phyloP scores from a whole-genome alignment of 2,329 filamentous ascomycete genomes.

The Pseudogymnoascus sp. region DNA sequence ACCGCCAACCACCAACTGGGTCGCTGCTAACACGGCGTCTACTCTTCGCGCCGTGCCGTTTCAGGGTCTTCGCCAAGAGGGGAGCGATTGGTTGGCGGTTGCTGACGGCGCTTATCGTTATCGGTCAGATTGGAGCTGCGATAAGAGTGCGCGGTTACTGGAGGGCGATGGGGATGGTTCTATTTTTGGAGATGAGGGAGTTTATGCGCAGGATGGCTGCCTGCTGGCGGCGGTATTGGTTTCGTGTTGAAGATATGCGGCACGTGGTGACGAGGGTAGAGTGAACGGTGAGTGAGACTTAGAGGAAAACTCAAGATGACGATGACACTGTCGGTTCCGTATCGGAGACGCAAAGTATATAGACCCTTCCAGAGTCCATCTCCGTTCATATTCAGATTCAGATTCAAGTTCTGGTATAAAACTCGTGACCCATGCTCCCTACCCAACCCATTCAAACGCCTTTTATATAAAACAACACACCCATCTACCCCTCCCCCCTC shows the following conservation, averaged over 20 bases:
- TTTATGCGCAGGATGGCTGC: background rate
- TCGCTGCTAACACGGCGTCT: background rate
- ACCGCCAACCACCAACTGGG: background rate
- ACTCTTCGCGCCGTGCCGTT: background rate
- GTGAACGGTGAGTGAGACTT: background rate
- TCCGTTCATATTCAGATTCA: background rate
- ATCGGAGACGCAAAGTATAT: background rate
- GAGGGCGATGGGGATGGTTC: background rate
- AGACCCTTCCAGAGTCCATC: background rate
- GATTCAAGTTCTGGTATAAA: background rate
- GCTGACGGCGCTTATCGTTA: background rate
- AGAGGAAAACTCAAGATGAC: background rate
- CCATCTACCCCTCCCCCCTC: background rate
- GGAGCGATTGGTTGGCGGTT: background rate
- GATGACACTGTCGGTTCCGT: background rate
- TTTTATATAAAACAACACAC: background rate
- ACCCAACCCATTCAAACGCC: background rate
- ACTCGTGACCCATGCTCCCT: background rate
- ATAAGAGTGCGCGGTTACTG: background rate
- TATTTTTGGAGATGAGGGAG: background rate
- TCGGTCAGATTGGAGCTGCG: background rate
- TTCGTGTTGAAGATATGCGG: background rate
- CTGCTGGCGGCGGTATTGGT: background rate
- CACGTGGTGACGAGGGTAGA: background rate
- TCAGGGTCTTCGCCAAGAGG: background rate